These are phyloP conservation scores for Alternaria sp. DNA, from an alignment of 2,329 filamentous ascomycete species.

Conservation along the genomic window DNA sequence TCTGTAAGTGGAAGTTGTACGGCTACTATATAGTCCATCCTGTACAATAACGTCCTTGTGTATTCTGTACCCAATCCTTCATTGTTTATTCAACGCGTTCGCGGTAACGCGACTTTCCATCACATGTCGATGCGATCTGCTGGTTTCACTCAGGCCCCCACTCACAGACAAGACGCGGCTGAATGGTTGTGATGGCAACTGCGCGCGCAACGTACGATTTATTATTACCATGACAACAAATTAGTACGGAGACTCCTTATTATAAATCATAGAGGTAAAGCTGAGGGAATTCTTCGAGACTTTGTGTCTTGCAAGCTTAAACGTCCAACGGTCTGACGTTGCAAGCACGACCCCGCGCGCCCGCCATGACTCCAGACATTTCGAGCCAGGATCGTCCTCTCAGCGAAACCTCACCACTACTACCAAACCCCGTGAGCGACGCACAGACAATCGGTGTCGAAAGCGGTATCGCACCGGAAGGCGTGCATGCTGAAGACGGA, in stretches of 20 bases:
- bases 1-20: not conserved
- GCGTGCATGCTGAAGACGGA: constrained; percentile 28
- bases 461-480: constrained; percentile 39
- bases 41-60: not conserved
- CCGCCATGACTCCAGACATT: constrained; percentile 14
- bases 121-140: not conserved
- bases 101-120: constrained; percentile 2
- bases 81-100: not conserved
- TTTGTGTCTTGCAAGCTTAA: not conserved
- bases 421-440: constrained; percentile 38
- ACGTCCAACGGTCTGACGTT: not conserved
- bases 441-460: constrained; percentile 34
- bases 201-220: not conserved
- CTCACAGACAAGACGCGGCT: constrained; percentile 2
- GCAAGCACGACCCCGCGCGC: constrained; percentile 6
- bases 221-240: constrained; percentile 1
- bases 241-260: not conserved
- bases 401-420: constrained; percentile 58
- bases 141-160: constrained; percentile 9
- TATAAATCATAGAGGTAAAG: not conserved
- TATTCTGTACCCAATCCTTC: not conserved
- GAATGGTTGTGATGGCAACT: not conserved
- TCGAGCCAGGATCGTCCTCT: constrained; percentile 1
- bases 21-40: not conserved
- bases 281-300: not conserved